These are phyloP conservation scores for Radiomyces spectabilis DNA, from an alignment of 192 early-diverging fungal genomes.

Conservation along the genomic window DNA sequence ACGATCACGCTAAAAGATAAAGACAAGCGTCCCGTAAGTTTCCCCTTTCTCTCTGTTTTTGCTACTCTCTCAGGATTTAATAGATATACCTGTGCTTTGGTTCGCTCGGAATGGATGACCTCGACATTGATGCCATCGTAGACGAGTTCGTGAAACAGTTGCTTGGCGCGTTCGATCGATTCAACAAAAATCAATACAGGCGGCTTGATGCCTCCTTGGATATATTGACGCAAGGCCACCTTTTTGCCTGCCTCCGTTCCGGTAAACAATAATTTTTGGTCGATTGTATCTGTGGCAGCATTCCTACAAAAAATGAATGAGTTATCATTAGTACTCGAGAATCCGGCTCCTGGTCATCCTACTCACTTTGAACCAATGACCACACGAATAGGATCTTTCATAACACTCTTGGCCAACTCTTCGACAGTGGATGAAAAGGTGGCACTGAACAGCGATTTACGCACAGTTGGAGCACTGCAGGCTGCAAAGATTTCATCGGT, in stretches of 20 bases:
- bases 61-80: too few relatives aligned
- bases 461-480: constrained; percentile 65
- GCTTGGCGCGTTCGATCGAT: constrained; percentile 94
- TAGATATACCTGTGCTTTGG: constrained; percentile 67
- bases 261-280: constrained; percentile 84
- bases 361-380: constrained; percentile 77
- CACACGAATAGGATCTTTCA: constrained; percentile 82
- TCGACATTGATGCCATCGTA: constrained; percentile 98
- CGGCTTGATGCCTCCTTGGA: constrained; percentile 72
- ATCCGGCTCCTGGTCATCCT: neutral
- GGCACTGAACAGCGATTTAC: constrained; percentile 88
- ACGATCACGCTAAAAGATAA: constrained; percentile 60
- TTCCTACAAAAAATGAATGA: constrained; percentile 45
- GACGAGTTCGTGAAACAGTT: constrained; percentile 92
- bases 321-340: neutral
- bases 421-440: constrained; percentile 90
- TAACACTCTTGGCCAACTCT: constrained; percentile 84
- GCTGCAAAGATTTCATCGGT: constrained; percentile 83
- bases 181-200: constrained; percentile 96
- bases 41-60: neutral
- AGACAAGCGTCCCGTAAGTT: neutral
- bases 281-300: constrained; percentile 86
- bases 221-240: constrained; percentile 82
- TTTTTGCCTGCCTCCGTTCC: constrained; percentile 94
- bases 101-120: constrained; percentile 95